Evolutionary conservation across 2,329 filamentous ascomycete genomes (phyloP), one percentile per base, ranked within the genome.

Genomic region (Didymella pinodella): DNA sequence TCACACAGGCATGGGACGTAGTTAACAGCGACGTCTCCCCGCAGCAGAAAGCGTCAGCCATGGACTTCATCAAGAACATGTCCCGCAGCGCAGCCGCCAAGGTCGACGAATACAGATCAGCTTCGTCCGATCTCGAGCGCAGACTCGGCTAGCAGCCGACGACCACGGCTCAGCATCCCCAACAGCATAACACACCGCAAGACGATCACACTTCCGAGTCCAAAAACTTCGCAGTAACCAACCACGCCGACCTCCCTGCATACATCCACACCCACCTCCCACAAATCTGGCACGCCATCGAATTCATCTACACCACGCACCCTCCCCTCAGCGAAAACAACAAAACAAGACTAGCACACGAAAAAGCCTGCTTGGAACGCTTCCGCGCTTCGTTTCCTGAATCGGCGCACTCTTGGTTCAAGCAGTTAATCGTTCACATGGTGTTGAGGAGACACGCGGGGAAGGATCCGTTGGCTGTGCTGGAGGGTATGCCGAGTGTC

Each of bases 1-100:
- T 54, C 16, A 38, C n/a, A n/a, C 40, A 46, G n/a, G 50, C 56
- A 7, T 54, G 50, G 50, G 18, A 4, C 8, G 29, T 51, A 8
- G 11, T 59, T 6, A 54, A 47, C 4, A 51, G 56, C n/a, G 46
- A 59, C 6, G 34, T 46, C 16, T 11, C 28, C 7, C 34, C 56
- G 10, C 3, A 14, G 22, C 50, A 54, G 8, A 59, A 54, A 29
- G 50, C 28, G n/a, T 29, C 28, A 3, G 50, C 50, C 2, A 43
- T 45, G 11, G 22, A 11, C 8, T 59, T 25, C 2, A 22, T 59
- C 28, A 41, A 29, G n/a, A 34, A 25, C 10, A 32, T 48, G 12
- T 54, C 56, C 20, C 32, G n/a, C 4, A 22, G 32, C 22, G 40
- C 18, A 4, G 40, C 40, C 5, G 38, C 10, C 20, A 22, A 11